Evolutionary conservation across 345 rosid genomes (phyloP).

Genomic region (Syzygium oleosum): DNA sequence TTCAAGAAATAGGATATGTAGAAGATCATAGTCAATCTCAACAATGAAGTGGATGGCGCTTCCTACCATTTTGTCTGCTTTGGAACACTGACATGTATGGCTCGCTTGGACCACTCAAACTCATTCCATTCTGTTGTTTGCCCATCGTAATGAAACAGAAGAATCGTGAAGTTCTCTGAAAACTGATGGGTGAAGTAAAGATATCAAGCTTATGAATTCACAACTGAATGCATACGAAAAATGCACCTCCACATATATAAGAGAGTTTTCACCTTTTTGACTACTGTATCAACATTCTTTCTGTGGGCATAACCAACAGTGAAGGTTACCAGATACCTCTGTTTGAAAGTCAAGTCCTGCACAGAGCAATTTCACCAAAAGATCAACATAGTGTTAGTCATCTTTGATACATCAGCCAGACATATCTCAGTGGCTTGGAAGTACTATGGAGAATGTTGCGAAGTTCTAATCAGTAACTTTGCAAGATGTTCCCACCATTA

Average conservation of each 20-base stretch:
- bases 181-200: slow-evolving; percentile 39
- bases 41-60: background rate
- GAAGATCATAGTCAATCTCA: background rate
- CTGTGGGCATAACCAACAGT: slow-evolving; percentile 85
- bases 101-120: slow-evolving; percentile 95
- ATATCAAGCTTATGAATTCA: slow-evolving; percentile 2
- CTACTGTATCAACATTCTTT: slow-evolving; percentile 70
- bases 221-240: background rate
- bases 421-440: background rate
- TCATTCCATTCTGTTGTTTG: slow-evolving; percentile 90
- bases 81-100: slow-evolving; percentile 78
- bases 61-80: slow-evolving; percentile 94
- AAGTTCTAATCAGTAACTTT: background rate
- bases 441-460: background rate
- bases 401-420: slow-evolving; percentile 37
- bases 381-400: background rate
- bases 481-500: background rate
- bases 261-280: slow-evolving; percentile 69
- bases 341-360: slow-evolving; percentile 68
- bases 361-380: slow-evolving; percentile 10
- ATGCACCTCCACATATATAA: background rate
- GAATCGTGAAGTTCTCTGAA: slow-evolving; percentile 78
- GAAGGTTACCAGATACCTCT: slow-evolving; percentile 84
- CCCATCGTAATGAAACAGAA: slow-evolving; percentile 95
- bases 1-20: background rate